Evolutionary conservation across 2,329 filamentous ascomycete genomes (phyloP), one percentile per base, ranked within the genome.

Genomic region (Cryphonectria parasitica): DNA sequence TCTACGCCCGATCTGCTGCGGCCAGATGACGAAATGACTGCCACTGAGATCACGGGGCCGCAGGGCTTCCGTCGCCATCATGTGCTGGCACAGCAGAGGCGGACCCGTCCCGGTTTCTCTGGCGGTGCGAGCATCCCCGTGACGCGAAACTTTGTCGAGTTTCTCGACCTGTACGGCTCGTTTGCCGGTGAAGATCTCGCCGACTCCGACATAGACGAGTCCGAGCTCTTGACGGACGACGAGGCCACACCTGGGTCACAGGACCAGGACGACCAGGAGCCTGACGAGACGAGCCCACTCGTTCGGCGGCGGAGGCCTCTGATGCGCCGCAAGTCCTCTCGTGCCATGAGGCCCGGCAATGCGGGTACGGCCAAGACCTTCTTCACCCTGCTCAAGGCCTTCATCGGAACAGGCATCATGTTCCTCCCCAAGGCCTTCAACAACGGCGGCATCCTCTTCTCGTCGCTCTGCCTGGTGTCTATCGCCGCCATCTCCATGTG

Each of bases 361-460:
- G 90, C 92, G 1, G 86, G 87, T 67, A 90, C 87, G n/a, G 81
- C 86, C 54, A 92, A 92, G 81, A 90, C 92, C 0, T 94, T 94
- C 80, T 93, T 94, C 78, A 94, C 91, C 0, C 83, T 94, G 13
- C 82, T 94, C 66, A 94, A 94, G 79, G 91, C 92, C 1, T 94
- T 94, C 75, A 87, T 94, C 67, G 92, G 92, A 64, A 94, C 92
- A 0, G 92, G 92, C 72, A 94, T 94, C 78, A 93, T 94, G 89
- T 94, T 94, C 77, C 79, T 94, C 61, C 92, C 92, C 63, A 94
- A 93, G 77, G 92, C 92, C 0, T 94, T 94, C 80, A 88, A 89
- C 76, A 94, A 94, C 74, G 92, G 92, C 49, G 92, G 92, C 34
- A 90, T 94, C 66, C 82, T 93, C 15, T 94, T 94, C 77, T 93